Conservation (phyloP, 306 rosid genomes). For the Crotalaria pallida region DNA sequence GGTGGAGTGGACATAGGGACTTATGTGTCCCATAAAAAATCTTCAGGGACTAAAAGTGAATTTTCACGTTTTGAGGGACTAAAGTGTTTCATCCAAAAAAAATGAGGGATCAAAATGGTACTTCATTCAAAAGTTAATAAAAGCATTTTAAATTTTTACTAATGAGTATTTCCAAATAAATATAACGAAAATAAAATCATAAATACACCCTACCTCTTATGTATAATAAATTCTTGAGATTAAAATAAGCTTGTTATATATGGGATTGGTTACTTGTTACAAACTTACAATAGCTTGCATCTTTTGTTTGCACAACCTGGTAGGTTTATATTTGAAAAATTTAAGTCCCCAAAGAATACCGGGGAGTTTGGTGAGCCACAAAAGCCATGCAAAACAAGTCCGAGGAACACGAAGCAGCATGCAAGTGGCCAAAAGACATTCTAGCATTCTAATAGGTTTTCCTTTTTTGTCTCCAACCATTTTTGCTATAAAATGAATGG, state of each 20-base stretch:
- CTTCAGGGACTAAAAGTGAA: no score
- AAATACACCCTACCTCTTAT: no score
- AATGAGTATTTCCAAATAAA: no score
- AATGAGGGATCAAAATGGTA: no score
- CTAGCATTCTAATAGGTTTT: conserved; percentile 14
- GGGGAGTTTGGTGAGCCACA: conserved; percentile 39
- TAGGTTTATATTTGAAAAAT: not conserved
- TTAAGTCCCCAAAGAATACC: not conserved
- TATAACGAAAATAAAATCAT: no score
- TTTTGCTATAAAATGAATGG: not conserved
- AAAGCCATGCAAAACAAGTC: not conserved
- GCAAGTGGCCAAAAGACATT: conserved; percentile 6
- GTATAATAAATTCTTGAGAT: no score
- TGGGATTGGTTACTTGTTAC: not conserved
- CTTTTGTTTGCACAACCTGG: not conserved
- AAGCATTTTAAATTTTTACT: no score
- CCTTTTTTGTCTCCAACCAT: not conserved
- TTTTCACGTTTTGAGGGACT: no score
- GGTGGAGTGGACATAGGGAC: no score
- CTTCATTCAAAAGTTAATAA: no score
- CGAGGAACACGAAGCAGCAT: conserved; percentile 3
- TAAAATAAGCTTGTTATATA: not conserved
- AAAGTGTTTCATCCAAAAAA: no score
- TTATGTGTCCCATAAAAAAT: no score
- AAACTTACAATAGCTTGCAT: not conserved